Base-by-base conservation (phyloP, 163 green algal species). In the Scenedesmus sp. region DNA sequence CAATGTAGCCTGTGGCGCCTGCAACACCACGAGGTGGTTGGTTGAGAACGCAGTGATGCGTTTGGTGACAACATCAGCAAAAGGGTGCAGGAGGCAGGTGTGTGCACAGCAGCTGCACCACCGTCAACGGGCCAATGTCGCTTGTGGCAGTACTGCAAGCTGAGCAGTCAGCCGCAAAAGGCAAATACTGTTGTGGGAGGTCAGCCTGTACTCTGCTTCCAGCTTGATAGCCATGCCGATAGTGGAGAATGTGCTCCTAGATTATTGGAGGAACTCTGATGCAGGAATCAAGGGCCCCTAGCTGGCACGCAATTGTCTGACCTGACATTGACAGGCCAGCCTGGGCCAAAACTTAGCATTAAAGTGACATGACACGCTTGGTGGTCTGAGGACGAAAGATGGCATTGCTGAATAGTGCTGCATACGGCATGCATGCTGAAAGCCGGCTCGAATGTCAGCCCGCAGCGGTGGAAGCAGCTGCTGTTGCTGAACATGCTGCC, bases 1-100 rank as follows among this genome's bases (percentile, higher is more conserved):
- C 94, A 15, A 96, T 91, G 90, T 93, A 96, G 85, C 94, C 94
- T 37, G 92, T 93, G 30, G 87, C 91, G 37, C 94, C 93, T 44
- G 85, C 92, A 68, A 26, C 46, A 56, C 7, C 46, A 56, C 7
- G 10, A 56, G 18, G 46, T 56, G 15, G 56, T 68, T 68, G 56
- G 24, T 24, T 33, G 61, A 13, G 12, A 12, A 22, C 35, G 61
- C 61, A 73, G 22, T 35, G n/a, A n/a, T n/a, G n/a, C n/a, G n/a
- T 20, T 12, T 56, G 49, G 12, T 56, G 49, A 56, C 7, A 56
- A 56, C 49, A 56, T 56, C n/a, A n/a, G n/a, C n/a, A n/a, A 12
- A 18, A 18, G 49, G 49, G 49, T 18, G 49, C 49, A 56, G 49
- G 49, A 7, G 7, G 49, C 12, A 56, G n/a, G n/a, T n/a, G n/a